phyloP scores from a whole-genome alignment of 2,329 filamentous ascomycete species.

The Colletotrichum trifolii region DNA sequence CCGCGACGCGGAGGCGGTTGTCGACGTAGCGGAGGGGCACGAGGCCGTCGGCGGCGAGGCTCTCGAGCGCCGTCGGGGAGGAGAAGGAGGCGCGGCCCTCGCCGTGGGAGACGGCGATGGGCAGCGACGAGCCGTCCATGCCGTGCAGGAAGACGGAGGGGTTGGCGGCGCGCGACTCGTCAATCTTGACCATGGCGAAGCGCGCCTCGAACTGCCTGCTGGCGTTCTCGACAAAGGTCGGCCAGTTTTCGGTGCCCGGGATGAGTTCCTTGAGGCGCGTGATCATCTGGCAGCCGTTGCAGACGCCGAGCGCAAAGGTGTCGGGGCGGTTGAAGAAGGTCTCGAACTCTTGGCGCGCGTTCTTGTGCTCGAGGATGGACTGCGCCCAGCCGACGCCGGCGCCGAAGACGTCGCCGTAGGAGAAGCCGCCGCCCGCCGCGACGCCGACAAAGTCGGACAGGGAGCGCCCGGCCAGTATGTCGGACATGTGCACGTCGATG shows the following conservation, averaged over 20 bases:
- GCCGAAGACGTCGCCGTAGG: slow-evolving; percentile 85
- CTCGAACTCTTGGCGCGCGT: slow-evolving; percentile 80
- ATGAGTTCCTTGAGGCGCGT: slow-evolving; percentile 83
- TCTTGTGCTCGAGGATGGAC: slow-evolving; percentile 87
- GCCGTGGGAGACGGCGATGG: slow-evolving; percentile 90
- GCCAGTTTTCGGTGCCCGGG: slow-evolving; percentile 86
- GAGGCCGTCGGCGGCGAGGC: slow-evolving; percentile 73
- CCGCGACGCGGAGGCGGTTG: slow-evolving; percentile 72
- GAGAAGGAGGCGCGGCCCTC: slow-evolving; percentile 85
- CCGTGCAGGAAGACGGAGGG: slow-evolving; percentile 90
- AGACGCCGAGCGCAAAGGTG: slow-evolving; percentile 93
- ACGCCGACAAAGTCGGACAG: slow-evolving; percentile 87
- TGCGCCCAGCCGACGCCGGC: slow-evolving; percentile 98
- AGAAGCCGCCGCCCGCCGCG: slow-evolving; percentile 97
- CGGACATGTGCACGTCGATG: slow-evolving; percentile 96
- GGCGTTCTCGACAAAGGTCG: slow-evolving; percentile 84
- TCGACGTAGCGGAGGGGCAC: slow-evolving; percentile 87
- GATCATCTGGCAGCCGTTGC: slow-evolving; percentile 98
- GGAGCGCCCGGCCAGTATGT: slow-evolving; percentile 83
- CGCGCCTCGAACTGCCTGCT: slow-evolving; percentile 92
- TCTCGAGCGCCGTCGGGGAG: slow-evolving; percentile 60
- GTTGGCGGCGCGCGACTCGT: slow-evolving; percentile 51
- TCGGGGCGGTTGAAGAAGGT: slow-evolving; percentile 88
- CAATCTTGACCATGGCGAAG: slow-evolving; percentile 85
- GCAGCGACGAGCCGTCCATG: slow-evolving; percentile 84